phyloP scores from a whole-genome alignment of 1,284 basidiomycete genomes.

The Cystobasidium slooffiae region DNA sequence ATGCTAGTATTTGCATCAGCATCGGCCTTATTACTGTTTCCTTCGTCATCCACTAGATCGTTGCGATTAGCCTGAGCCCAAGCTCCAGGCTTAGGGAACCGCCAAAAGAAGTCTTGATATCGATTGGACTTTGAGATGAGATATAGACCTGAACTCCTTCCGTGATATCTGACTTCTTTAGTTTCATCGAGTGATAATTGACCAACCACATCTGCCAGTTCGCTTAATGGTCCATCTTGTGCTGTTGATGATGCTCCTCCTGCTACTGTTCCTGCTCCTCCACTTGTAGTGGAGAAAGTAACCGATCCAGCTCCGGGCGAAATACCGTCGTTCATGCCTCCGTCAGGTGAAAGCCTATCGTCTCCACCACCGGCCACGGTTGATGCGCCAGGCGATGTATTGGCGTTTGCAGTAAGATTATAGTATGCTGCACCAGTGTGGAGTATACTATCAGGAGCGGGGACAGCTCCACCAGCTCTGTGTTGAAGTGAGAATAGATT shows the following conservation, averaged over 20 bases:
- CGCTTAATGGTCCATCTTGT: slow-evolving; percentile 50
- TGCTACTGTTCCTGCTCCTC: neutral
- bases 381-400: slow-evolving; percentile 9
- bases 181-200: slow-evolving; percentile 84
- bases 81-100: slow-evolving; percentile 63
- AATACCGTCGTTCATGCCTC: slow-evolving; percentile 6
- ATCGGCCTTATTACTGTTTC: slow-evolving; percentile 3
- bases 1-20: neutral
- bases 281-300: neutral
- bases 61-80: slow-evolving; percentile 66
- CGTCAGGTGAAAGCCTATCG: neutral
- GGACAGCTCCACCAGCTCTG: neutral
- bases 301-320: slow-evolving; percentile 9
- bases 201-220: slow-evolving; percentile 72
- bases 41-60: neutral
- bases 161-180: slow-evolving; percentile 65
- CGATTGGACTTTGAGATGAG: slow-evolving; percentile 69
- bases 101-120: slow-evolving; percentile 78
- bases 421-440: slow-evolving; percentile 51
- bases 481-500: slow-evolving; percentile 23
- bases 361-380: slow-evolving; percentile 7
- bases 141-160: slow-evolving; percentile 71
- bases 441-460: slow-evolving; percentile 44
- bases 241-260: neutral
- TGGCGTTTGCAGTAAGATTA: slow-evolving; percentile 35